phyloP scores from a whole-genome alignment of 306 rosid species.

The Glycine tomentella region DNA sequence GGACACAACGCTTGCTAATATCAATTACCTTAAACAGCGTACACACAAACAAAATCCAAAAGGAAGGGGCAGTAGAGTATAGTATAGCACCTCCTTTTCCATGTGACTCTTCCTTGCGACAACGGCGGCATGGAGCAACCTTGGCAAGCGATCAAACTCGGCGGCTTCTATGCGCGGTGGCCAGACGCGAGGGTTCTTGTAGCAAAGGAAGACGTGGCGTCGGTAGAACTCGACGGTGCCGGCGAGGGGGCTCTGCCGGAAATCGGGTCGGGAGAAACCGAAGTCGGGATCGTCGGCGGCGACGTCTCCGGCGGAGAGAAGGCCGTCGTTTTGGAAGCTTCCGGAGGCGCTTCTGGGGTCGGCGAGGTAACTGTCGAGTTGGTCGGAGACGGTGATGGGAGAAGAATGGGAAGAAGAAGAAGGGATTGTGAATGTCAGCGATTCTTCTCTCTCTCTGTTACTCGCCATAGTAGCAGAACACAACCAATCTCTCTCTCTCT shows the following conservation, averaged over 20 bases:
- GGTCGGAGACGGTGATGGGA: slow-evolving; percentile 81
- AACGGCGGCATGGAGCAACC: slow-evolving; percentile 89
- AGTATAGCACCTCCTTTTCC: slow-evolving; percentile 77
- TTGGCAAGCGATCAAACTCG: slow-evolving; percentile 90
- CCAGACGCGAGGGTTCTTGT: slow-evolving; percentile 87
- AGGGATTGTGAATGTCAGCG: slow-evolving; percentile 68
- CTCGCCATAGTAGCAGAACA: slow-evolving; percentile 44
- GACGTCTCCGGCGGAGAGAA: slow-evolving; percentile 49
- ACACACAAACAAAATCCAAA: neutral
- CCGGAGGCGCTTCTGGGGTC: slow-evolving; percentile 88
- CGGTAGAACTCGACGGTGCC: slow-evolving; percentile 85
- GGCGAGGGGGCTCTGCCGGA: slow-evolving; percentile 64
- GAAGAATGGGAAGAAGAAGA: slow-evolving; percentile 75
- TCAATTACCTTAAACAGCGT: too few species aligned
- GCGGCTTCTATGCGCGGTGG: slow-evolving; percentile 95
- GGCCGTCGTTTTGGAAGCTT: slow-evolving; percentile 85
- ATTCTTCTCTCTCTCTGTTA: slow-evolving; percentile 71
- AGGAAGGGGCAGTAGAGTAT: neutral
- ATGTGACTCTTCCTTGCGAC: slow-evolving; percentile 71
- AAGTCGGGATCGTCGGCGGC: slow-evolving; percentile 62
- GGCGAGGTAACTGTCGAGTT: slow-evolving; percentile 70
- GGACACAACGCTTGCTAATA: too few species aligned
- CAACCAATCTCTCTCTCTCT: neutral
- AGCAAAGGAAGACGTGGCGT: slow-evolving; percentile 87
- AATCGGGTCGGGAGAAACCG: slow-evolving; percentile 78